Percentiles rank a stretch among this genome's conserved stretches.
These are phyloP conservation scores for Gyromitra esculenta DNA, from an alignment of 2,329 filamentous ascomycete species.

Conservation along the genomic window DNA sequence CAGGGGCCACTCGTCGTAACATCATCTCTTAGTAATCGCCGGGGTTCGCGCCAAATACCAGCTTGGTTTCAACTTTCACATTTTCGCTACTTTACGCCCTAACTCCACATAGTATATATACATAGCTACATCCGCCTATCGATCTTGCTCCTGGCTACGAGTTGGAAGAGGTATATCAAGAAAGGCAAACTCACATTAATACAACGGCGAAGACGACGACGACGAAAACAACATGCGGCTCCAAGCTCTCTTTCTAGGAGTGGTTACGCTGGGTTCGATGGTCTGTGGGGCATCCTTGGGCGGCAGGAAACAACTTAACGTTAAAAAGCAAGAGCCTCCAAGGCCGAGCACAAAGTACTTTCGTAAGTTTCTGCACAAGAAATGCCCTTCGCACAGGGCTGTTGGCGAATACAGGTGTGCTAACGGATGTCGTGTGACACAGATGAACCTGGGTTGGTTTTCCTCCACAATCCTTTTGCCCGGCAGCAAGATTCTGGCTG, in stretches of 20 bases:
- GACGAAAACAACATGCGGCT: slow-evolving; percentile 28
- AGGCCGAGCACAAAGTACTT: slow-evolving; percentile 51
- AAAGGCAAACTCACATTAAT: not conserved
- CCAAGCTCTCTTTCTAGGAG: slow-evolving; percentile 24
- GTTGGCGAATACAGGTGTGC: not conserved
- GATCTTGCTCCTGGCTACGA: not conserved
- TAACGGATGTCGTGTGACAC: slow-evolving; percentile 32
- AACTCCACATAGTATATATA: slow-evolving; percentile 18
- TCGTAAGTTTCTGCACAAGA: slow-evolving; percentile 39
- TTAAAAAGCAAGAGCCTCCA: not conserved
- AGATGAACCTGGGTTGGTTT: slow-evolving; percentile 55
- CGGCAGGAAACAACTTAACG: not conserved
- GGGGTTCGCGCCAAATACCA: slow-evolving; percentile 28
- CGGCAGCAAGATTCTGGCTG: not conserved
- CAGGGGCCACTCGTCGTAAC: slow-evolving; percentile 26
- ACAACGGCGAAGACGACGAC: not conserved
- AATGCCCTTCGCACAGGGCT: not conserved
- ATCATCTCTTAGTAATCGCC: slow-evolving; percentile 12
- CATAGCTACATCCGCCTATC: slow-evolving; percentile 1
- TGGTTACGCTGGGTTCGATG: slow-evolving; percentile 38
- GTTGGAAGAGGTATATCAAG: slow-evolving; percentile 9
- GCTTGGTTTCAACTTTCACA: not conserved
- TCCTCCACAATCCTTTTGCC: not conserved
- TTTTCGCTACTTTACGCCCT: slow-evolving; percentile 24
- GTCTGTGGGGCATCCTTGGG: slow-evolving; percentile 35